Evolutionary conservation across 306 rosid genomes (phyloP).

Genomic region (Sicyos baderoa): DNA sequence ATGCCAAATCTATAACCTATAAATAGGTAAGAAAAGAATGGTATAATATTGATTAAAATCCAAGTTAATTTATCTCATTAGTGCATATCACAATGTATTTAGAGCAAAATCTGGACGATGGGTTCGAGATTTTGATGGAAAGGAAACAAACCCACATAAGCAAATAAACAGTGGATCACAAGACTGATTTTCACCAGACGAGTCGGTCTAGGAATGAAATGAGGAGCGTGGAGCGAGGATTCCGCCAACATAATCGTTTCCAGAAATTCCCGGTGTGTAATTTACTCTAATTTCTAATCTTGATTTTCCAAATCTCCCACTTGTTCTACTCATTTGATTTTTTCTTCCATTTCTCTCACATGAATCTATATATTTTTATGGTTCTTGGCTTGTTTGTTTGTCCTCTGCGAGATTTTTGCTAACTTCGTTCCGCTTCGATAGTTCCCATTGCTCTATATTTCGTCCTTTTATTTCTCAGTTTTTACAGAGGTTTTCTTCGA

Average conservation of each 20-base stretch:
- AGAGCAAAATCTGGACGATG: not conserved
- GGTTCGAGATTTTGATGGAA: conserved; percentile 11
- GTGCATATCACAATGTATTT: too few relatives aligned
- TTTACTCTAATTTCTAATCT: too few relatives aligned
- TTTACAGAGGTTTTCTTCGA: not conserved
- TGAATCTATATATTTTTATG: not conserved
- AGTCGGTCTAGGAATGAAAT: conserved; percentile 18
- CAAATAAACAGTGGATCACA: not conserved
- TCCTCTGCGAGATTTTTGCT: not conserved
- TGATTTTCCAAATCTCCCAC: not conserved
- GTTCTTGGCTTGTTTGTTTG: not conserved
- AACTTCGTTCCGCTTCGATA: not conserved
- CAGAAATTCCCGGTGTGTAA: conserved; percentile 19
- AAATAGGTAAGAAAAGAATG: too few relatives aligned
- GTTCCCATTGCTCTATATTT: too few relatives aligned
- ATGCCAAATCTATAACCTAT: too few relatives aligned
- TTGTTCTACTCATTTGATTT: conserved; percentile 2
- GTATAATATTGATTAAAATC: too few relatives aligned
- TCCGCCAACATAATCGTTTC: conserved; percentile 37
- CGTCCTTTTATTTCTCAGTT: too few relatives aligned
- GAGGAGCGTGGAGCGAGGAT: conserved; percentile 61
- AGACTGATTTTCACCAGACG: conserved; percentile 7
- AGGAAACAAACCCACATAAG: not conserved
- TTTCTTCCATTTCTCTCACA: too few relatives aligned
- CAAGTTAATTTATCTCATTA: too few relatives aligned